Evolutionary conservation across 2,329 filamentous ascomycete species (phyloP).

Genomic region (Apiospora marii): DNA sequence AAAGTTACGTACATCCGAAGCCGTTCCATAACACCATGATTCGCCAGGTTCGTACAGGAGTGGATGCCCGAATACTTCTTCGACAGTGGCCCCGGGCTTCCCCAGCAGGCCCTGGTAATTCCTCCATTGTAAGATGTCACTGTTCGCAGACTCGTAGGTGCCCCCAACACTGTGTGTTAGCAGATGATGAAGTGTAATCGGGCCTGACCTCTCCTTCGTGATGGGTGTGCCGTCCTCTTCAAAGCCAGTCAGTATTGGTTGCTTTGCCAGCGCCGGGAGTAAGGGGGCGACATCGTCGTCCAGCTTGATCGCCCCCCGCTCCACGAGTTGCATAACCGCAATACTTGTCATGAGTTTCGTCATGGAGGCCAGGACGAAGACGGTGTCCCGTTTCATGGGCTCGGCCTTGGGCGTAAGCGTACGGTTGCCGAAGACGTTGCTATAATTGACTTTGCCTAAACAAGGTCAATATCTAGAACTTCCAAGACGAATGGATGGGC

Average conservation of each 20-base stretch:
- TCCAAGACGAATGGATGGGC: not conserved
- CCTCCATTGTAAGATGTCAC: slow-evolving; percentile 24
- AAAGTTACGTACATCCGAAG: slow-evolving; percentile 44
- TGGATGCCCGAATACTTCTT: slow-evolving; percentile 45
- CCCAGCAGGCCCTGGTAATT: not conserved
- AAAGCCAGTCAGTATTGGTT: slow-evolving; percentile 54
- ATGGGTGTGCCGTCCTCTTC: slow-evolving; percentile 44
- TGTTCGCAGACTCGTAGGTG: slow-evolving; percentile 46
- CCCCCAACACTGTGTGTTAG: slow-evolving; percentile 56
- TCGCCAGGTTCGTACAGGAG: slow-evolving; percentile 54
- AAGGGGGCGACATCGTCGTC: slow-evolving; percentile 53
- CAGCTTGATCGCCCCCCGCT: slow-evolving; percentile 52
- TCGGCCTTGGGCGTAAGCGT: slow-evolving; percentile 24
- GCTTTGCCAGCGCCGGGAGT: slow-evolving; percentile 52
- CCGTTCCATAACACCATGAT: slow-evolving; percentile 50
- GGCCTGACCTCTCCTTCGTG: slow-evolving; percentile 37
- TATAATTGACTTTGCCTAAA: slow-evolving; percentile 31
- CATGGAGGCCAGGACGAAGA: slow-evolving; percentile 46
- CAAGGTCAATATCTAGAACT: not conserved
- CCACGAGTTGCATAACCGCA: slow-evolving; percentile 55
- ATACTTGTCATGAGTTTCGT: slow-evolving; percentile 56
- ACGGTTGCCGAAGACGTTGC: slow-evolving; percentile 28
- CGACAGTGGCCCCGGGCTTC: slow-evolving; percentile 26
- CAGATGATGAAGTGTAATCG: slow-evolving; percentile 55
- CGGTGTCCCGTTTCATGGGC: slow-evolving; percentile 36